Percentiles rank a stretch among this genome's conserved stretches.
These are phyloP conservation scores for Perkinsus olseni DNA, from an alignment of 169 alveolate genomes.

Conservation along the genomic window DNA sequence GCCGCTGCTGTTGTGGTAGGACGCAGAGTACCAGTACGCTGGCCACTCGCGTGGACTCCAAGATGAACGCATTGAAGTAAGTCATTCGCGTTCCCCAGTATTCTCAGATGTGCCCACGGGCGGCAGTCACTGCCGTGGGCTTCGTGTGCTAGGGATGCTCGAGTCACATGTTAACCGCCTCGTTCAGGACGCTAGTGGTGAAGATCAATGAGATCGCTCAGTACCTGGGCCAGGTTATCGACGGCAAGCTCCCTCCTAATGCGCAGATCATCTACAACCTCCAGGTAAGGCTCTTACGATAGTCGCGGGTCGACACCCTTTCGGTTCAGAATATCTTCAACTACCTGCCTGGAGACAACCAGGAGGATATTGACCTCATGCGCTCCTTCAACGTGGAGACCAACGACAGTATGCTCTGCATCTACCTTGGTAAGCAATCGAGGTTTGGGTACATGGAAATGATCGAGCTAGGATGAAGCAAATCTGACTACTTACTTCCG, in stretches of 20 bases:
- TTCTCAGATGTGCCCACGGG: too few species aligned
- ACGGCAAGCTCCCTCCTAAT: conserved; percentile 73
- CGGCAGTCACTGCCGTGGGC: too few species aligned
- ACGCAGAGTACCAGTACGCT: conserved; percentile 59
- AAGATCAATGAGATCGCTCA: conserved; percentile 53
- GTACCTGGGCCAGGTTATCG: conserved; percentile 56
- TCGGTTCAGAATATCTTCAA: conserved; percentile 78
- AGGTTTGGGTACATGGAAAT: neutral
- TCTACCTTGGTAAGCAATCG: conserved; percentile 72
- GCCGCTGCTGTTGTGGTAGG: conserved; percentile 38
- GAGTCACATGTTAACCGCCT: conserved; percentile 33
- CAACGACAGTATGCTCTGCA: conserved; percentile 78
- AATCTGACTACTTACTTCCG: too few species aligned
- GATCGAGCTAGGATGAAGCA: too few species aligned
- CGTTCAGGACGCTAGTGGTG: conserved; percentile 52
- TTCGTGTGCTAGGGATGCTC: too few species aligned
- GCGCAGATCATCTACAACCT: conserved; percentile 69
- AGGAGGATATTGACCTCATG: conserved; percentile 59
- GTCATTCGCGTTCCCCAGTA: neutral
- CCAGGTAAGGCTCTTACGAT: conserved; percentile 40
- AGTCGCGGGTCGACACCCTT: neutral
- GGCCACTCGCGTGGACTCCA: conserved; percentile 53
- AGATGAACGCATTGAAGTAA: neutral
- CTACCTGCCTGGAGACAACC: conserved; percentile 69
- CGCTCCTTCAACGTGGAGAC: conserved; percentile 78